A percentile compares a stretch with the other conserved stretches of the same genome.
phyloP scores from a whole-genome alignment of 192 early-diverging fungal species.

The Linnemannia zychae region DNA sequence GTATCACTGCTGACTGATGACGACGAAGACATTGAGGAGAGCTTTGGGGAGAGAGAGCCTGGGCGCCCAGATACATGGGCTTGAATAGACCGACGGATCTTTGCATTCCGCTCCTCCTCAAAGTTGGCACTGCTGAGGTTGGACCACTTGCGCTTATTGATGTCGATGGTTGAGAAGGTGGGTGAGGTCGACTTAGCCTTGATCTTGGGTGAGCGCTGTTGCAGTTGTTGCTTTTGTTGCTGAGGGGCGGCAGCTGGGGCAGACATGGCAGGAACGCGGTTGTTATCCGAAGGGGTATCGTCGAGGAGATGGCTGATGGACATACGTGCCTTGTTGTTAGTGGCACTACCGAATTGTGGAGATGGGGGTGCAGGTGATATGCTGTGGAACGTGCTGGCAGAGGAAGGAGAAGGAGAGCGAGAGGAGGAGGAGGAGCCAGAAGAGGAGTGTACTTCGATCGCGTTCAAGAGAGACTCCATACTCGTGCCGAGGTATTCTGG shows the following conservation, averaged over 20 bases:
- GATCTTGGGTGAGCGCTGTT: not conserved
- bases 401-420: constrained; percentile 35
- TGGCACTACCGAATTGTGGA: not conserved
- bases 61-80: constrained; percentile 51
- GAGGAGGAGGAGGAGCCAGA: constrained; percentile 38
- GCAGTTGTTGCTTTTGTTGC: constrained; percentile 27
- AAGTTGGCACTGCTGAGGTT: constrained; percentile 41
- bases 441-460: constrained; percentile 48
- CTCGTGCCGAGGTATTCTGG: constrained; percentile 48
- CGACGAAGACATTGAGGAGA: constrained; percentile 8
- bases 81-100: constrained; percentile 62
- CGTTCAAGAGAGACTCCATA: constrained; percentile 52
- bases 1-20: constrained; percentile 8
- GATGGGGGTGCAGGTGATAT: constrained; percentile 23
- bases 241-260: constrained; percentile 2
- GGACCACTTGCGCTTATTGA: constrained; percentile 59
- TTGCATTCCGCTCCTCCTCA: constrained; percentile 58
- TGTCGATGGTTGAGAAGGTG: constrained; percentile 24
- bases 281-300: constrained; percentile 16
- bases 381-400: constrained; percentile 17
- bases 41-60: constrained; percentile 20
- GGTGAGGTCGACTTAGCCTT: constrained; percentile 31
- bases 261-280: not conserved
- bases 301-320: constrained; percentile 50
- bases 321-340: constrained; percentile 46